Evolutionary conservation across 768 basidiomycete genomes (phyloP).

Genomic region (Macrolepiota albuminosa): DNA sequence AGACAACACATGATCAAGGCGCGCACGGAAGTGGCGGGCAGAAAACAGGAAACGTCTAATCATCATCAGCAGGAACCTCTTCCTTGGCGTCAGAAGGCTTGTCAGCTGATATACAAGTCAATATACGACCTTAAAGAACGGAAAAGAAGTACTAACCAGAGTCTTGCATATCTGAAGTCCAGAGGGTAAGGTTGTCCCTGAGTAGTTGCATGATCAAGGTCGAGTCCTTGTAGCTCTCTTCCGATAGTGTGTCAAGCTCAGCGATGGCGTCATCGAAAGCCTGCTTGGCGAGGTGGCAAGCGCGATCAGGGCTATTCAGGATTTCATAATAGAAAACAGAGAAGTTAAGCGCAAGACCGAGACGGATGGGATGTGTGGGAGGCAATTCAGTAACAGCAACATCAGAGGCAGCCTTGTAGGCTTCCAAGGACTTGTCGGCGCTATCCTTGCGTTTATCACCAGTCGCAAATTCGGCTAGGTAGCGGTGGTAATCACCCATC

Average conservation of each 20-base stretch:
- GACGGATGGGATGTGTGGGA: conserved; percentile 95
- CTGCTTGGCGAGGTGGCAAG: conserved; percentile 98
- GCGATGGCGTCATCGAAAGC: conserved; percentile 99
- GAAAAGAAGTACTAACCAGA: conserved; percentile 48
- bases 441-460: conserved; percentile 97
- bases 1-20: conserved; percentile 15
- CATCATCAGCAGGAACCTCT: conserved; percentile 60
- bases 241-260: conserved; percentile 96
- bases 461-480: conserved; percentile 97
- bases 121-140: background rate
- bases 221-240: conserved; percentile 99
- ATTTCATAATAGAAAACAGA: conserved; percentile 99
- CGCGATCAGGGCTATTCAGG: conserved; percentile 97
- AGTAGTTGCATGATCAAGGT: conserved; percentile 96
- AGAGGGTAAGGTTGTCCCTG: conserved; percentile 95
- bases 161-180: conserved; percentile 98
- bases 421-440: conserved; percentile 95
- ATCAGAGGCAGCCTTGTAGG: conserved; percentile 96
- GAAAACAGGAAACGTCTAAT: conserved; percentile 39
- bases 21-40: conserved; percentile 12
- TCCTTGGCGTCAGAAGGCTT: conserved; percentile 71
- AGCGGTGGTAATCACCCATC: conserved; percentile 99
- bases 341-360: conserved; percentile 98
- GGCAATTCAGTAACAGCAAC: conserved; percentile 95
- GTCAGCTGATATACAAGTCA: conserved; percentile 39